A percentile compares a stretch with the other conserved stretches of the same genome.
These are phyloP conservation scores for Vitis hybrid DNA, from an alignment of 177 flowering plant genomes.

Conservation along the genomic window DNA sequence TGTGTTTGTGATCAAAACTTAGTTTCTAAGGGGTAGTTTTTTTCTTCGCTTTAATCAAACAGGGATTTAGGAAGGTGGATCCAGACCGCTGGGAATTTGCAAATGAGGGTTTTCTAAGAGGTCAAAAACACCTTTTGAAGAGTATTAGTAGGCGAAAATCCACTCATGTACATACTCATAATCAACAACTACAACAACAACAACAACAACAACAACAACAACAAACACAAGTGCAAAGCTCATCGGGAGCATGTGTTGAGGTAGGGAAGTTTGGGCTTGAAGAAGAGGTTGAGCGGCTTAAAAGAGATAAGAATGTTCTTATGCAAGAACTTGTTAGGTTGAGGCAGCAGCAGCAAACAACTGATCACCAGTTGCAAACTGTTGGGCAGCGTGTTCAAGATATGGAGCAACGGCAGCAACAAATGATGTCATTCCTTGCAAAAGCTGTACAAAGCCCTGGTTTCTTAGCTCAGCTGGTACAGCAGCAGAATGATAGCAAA, in stretches of 20 bases:
- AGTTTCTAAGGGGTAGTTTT: background rate
- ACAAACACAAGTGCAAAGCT: conserved; percentile 28
- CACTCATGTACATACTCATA: conserved; percentile 31
- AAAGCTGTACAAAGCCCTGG: conserved; percentile 71
- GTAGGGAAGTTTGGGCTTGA: conserved; percentile 64
- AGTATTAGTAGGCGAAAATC: conserved; percentile 53
- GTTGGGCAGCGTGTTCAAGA: conserved; percentile 52
- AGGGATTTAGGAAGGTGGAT: conserved; percentile 77
- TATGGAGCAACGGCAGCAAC: conserved; percentile 68
- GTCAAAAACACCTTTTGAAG: conserved; percentile 57
- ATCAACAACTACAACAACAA: conserved; percentile 26
- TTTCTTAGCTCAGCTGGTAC: conserved; percentile 56
- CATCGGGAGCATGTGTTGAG: conserved; percentile 54
- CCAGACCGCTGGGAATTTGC: conserved; percentile 79
- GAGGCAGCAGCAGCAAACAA: conserved; percentile 67
- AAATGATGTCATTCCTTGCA: conserved; percentile 77
- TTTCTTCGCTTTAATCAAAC: conserved; percentile 3
- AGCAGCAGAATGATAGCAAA: conserved; percentile 47
- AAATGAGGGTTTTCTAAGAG: conserved; percentile 68
- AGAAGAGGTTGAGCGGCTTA: conserved; percentile 61
- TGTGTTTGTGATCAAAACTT: background rate
- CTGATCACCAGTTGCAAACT: conserved; percentile 52
- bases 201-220: conserved; percentile 21
- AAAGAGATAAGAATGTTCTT: conserved; percentile 62
- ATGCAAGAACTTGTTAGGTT: conserved; percentile 74